Conservation (phyloP, 2,329 filamentous ascomycete species). For the Colletotrichum acutatum region DNA sequence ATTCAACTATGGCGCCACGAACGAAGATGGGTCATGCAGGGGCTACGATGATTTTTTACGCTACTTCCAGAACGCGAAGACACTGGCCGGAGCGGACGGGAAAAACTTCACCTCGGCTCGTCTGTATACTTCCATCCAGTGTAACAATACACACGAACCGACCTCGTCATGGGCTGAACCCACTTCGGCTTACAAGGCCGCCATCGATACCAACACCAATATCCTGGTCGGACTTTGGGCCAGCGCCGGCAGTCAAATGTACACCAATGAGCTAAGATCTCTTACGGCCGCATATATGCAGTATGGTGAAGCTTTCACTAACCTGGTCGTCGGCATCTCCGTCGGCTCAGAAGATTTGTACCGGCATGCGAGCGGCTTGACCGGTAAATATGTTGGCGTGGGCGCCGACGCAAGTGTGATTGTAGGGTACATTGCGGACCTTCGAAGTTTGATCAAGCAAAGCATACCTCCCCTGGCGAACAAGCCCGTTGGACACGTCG, state of each 20-base stretch:
- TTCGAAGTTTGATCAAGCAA: constrained; percentile 36
- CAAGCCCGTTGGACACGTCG: constrained; percentile 63
- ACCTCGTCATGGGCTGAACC: constrained; percentile 56
- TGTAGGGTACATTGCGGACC: constrained; percentile 53
- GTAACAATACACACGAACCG: constrained; percentile 56
- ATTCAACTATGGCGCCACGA: constrained; percentile 35
- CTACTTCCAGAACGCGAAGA: constrained; percentile 33
- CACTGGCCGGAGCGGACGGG: not conserved
- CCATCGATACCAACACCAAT: constrained; percentile 58
- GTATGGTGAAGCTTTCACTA: constrained; percentile 53
- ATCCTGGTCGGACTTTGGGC: constrained; percentile 67
- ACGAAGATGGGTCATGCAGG: constrained; percentile 30
- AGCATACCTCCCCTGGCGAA: constrained; percentile 39
- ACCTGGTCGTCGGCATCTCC: constrained; percentile 62
- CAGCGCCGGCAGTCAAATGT: constrained; percentile 39
- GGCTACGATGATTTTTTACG: constrained; percentile 30
- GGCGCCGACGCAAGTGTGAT: constrained; percentile 57
- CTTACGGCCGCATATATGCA: constrained; percentile 58
- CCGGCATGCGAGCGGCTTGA: constrained; percentile 42
- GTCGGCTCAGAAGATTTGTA: constrained; percentile 69
- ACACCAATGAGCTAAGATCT: constrained; percentile 59
- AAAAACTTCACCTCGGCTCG: constrained; percentile 30
- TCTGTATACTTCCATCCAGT: constrained; percentile 34
- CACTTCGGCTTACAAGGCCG: constrained; percentile 75
- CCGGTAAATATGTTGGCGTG: not conserved